Base-by-base conservation (phyloP, 768 basidiomycete genomes). In the Boletus sensibilis region DNA sequence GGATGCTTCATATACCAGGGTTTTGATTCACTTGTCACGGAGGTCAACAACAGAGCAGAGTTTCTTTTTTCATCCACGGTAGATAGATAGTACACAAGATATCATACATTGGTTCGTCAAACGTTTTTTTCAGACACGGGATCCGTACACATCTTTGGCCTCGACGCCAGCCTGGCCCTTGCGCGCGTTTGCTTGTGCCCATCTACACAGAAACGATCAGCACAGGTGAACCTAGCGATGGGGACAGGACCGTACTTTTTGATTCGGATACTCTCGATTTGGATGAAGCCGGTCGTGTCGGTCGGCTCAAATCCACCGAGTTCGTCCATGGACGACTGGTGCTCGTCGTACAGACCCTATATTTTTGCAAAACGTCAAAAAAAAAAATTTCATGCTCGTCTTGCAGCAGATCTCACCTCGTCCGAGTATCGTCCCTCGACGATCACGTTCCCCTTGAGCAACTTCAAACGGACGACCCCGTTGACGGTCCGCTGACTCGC, bases 301-400 rank as follows among this genome's bases (percentile, higher is more conserved):
- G 90, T 92, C 21, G 95, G 95, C 76, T 96, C 93, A 75, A 99
- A 98, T 41, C 95, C 96, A 58, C 97, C 96, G 55, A 98, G 86
- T 76, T 96, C 94, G 72, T 99, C 97, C 97, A 99, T 98, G 52
- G 94, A 97, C 11, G 92, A 93, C 75, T 97, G 82, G 33, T 87
- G 87, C 67, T 92, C 94, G 68, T 99, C 97, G 71, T 99, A 99
- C 25, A 99, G 81, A 69, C 92, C 92, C 88, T 92, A 58, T n/a
- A 4, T 21, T 2, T 11, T 20, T 2, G 29, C 16, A 11, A n/a
- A 27, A 4, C 47, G 23, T 56, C 61, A 49, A 53, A n/a, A 25
- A 29, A 55, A 25, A n/a, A 25, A 29, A 55, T 21, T 21, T 20
- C 13, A n/a, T 44, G 9, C 0, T 14, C 12, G 14, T 29, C n/a